Percentiles rank a stretch among this genome's conserved stretches.
Evolutionary conservation across 2,329 filamentous ascomycete species (phyloP).

Genomic region (Orbilia blumenaviensis): DNA sequence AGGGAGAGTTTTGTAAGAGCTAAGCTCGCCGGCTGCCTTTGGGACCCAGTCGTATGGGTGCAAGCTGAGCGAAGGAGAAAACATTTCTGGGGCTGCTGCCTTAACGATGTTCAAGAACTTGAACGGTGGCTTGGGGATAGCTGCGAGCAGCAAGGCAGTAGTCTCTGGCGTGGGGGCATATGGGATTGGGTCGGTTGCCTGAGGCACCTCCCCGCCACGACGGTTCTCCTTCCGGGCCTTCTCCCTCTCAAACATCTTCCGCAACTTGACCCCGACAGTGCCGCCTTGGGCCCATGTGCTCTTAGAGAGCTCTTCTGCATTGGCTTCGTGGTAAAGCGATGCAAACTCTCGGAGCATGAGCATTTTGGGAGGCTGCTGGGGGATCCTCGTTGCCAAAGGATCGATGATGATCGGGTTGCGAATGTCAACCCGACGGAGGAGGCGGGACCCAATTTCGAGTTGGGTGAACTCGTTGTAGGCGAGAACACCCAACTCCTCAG

Average conservation of each 20-base stretch:
- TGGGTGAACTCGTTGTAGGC: background rate
- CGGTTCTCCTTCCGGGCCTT: background rate
- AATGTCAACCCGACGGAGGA: constrained; percentile 19
- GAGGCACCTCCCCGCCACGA: background rate
- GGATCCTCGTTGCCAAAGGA: background rate
- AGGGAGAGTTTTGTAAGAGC: background rate
- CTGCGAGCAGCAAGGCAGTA: background rate
- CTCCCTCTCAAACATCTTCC: background rate
- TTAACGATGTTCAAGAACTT: constrained; percentile 26
- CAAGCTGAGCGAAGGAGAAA: background rate
- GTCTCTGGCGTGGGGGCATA: background rate
- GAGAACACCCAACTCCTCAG: background rate
- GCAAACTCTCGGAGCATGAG: constrained; percentile 12
- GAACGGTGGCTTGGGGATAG: constrained; percentile 12
- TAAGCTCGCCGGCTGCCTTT: background rate
- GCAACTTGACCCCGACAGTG: background rate
- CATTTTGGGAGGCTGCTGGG: constrained; percentile 18
- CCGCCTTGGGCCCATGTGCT: background rate
- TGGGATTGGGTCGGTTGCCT: constrained; percentile 19
- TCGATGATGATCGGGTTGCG: constrained; percentile 29
- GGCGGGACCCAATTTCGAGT: background rate
- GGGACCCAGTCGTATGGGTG: constrained; percentile 41
- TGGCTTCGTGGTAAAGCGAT: constrained; percentile 4
- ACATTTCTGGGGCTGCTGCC: background rate
- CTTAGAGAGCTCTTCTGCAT: background rate